These are phyloP conservation scores for Penicillium waksmanii DNA, from an alignment of 495 filamentous ascomycete genomes.

Conservation along the genomic window DNA sequence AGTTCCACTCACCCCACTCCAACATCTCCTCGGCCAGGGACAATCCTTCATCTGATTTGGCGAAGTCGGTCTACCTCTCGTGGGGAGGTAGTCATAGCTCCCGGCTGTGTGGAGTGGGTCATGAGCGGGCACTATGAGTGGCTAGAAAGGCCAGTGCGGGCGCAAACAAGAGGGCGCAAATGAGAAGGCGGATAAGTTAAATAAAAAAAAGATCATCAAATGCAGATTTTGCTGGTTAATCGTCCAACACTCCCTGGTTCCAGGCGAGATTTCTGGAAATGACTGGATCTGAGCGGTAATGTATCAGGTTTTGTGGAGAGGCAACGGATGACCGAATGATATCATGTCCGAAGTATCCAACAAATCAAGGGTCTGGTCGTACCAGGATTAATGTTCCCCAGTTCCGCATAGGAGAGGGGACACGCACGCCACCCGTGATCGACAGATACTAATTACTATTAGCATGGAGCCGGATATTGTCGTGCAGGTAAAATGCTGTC, in stretches of 20 bases:
- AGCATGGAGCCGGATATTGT: constrained; percentile 6
- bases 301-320: background rate
- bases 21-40: background rate
- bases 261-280: no score
- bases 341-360: background rate
- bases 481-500: constrained; percentile 37
- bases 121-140: background rate
- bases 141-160: background rate
- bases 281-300: background rate
- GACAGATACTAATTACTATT: background rate
- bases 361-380: background rate
- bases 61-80: background rate
- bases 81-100: background rate
- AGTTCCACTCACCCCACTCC: background rate
- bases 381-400: background rate
- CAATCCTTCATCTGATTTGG: background rate
- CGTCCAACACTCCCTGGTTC: no score
- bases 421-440: background rate
- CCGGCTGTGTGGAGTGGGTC: background rate
- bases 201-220: background rate
- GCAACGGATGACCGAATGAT: background rate
- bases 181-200: background rate
- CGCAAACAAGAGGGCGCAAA: background rate
- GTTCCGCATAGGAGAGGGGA: background rate
- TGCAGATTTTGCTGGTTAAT: background rate